Evolutionary conservation across 192 early-diverging fungal genomes (phyloP), one percentile per base, ranked within the genome.

Genomic region (Coemansia sp.): DNA sequence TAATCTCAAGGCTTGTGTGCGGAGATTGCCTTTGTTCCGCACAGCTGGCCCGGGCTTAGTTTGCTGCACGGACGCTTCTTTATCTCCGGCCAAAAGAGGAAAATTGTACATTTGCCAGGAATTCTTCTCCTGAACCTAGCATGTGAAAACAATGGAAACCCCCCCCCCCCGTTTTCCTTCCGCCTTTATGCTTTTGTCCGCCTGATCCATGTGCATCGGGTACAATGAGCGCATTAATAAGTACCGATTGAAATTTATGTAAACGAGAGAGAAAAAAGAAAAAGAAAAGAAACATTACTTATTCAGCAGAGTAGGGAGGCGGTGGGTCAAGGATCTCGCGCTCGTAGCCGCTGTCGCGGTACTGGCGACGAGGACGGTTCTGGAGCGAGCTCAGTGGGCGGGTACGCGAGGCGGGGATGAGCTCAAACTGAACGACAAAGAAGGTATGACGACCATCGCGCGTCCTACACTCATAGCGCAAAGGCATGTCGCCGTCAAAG

Each of bases 281-380:
- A 61, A 39, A 23, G 13, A 60, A 23, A 41, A 6, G 23, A 39
- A 28, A 41, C 2, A 20, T 38, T 61, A 76, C n/a, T 66, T 66
- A 64, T 18, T 76, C 69, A 26, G 72, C 73, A 25, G 79, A 65
- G 55, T 82, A 82, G 0, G 79, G 79, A 16, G 79, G 79, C 14
- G 79, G 79, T 20, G 79, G 79, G 58, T 82, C 79, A 20, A 82
- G 79, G 42, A 82, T 76, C 59, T 82, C 79, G 7, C 79, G 57
- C 61, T 82, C 79, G 39, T 82, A 82, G 7, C 79, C 79, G 61
- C 79, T 82, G 57, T 82, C 79, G 35, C 79, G 69, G 66, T 82
- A 82, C 70, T 73, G 70, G 67, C 79, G 69, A 26, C 73, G 53
- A 1, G 73, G 79, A 28, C 73, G 66, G 50, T 69, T 66, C 56